Evolutionary conservation across 371 early-diverging fungal genomes (phyloP), one percentile per base, ranked within the genome.

Genomic region (Nosema muscidifuracis): DNA sequence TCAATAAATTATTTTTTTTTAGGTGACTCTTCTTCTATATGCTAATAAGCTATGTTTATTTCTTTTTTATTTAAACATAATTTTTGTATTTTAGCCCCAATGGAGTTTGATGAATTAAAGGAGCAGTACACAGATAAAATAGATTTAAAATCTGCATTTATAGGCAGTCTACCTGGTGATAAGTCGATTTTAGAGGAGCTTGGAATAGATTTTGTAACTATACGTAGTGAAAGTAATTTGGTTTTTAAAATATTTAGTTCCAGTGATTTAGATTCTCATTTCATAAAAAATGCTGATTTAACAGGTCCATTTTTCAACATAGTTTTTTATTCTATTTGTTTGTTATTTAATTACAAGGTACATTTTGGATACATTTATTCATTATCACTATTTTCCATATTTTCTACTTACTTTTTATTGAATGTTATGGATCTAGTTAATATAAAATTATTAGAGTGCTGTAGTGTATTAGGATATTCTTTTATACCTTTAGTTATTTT

Each of bases 331-430:
- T 56, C 78, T 9, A 12, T 77, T 36, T 55, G 66, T 22, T 71
- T 84, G 1, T n/a, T 80, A 16, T 10, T 81, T 10, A 66, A 78
- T 22, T 80, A 79, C 20, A 77, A 79, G 60, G 61, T 82, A 15
- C 81, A 82, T 50, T 79, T 82, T 68, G 79, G 81, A 22, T 82
- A 82, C 55, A 51, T 84, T 47, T 84, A 84, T 51, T 70, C 73
- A 55, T 62, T 84, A 16, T 75, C 77, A 7, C 36, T 78, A 18
- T 43, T 67, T 43, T 72, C 68, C 16, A 60, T 51, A 31, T 20
- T 81, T 12, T 70, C 70, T 26, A 80, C 81, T 40, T 82, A 73
- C 67, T 55, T 57, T n/a, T 47, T 84, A 12, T 34, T 73, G 6
- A 73, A 74, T 56, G 65, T 80, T 10, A 51, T 82, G 38, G 56